Evolutionary conservation across 2,329 filamentous ascomycete species (phyloP), one percentile per base, ranked within the genome.

Genomic region (Emmonsiellopsis sp.): DNA sequence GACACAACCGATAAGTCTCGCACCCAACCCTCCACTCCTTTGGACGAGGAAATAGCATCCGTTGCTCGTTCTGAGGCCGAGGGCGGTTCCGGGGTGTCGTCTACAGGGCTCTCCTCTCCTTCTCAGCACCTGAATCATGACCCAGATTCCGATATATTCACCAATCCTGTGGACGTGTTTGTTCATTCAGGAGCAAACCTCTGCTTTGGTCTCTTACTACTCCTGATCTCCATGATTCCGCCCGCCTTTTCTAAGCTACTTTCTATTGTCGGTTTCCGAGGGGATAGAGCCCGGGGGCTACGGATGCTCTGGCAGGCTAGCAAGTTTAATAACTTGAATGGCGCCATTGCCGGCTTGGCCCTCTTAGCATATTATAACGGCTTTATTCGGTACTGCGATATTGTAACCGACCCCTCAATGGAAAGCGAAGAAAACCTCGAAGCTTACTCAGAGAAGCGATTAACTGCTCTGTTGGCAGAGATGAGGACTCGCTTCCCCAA

Each of bases 141-240:
- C 34, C 73, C 79, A 6, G 82, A 86, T 55, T 79, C 82, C 1
- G 77, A 82, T 5, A 73, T 83, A 2, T 86, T 92, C 60, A 82
- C 80, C 38, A 83, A 91, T 55, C 83, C 87, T 0, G 81, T 92
- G 15, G 92, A 97, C 67, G 73, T 86, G 20, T 98, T 96, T 66
- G 84, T 96, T 38, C 89, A 95, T 67, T 91, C 89, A 0, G 92
- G 90, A 8, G 82, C 85, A 5, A 93, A 87, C 65, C 85, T 96
- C 69, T 95, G 90, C 69, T 96, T 91, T 63, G 93, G 93, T 2
- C 79, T 94, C 34, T 73, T 97, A 1, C 79, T 94, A 11, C 77
- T 97, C 1, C 77, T 97, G 52, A 84, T 97, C n/a, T 94, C 89
- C 10, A 86, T 97, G 74, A 84, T 97, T 0, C 94, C 93, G 0